These are phyloP conservation scores for Gastrolobium bilobum DNA, from an alignment of 306 rosid genomes.

Conservation along the genomic window DNA sequence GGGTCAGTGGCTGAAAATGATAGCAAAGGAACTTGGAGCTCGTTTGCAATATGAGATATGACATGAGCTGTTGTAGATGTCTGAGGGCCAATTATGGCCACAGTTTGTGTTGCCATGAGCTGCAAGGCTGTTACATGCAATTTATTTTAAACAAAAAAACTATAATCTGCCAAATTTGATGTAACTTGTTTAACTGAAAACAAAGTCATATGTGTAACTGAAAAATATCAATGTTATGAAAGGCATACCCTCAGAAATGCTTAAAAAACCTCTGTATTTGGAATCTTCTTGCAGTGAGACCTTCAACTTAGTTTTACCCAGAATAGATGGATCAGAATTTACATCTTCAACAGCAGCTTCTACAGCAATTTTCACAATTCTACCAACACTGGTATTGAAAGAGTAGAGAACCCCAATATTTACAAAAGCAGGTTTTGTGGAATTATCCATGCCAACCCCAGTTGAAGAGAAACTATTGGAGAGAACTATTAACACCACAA, in stretches of 20 bases:
- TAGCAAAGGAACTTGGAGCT: constrained; percentile 85
- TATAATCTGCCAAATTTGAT: constrained; percentile 36
- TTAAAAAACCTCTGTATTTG: constrained; percentile 79
- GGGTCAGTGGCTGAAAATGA: constrained; percentile 91
- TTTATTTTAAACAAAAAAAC: constrained; percentile 36
- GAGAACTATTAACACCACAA: constrained; percentile 58
- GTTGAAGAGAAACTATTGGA: constrained; percentile 58
- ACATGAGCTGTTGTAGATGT: constrained; percentile 86
- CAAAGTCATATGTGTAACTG: constrained; percentile 6
- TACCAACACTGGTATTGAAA: constrained; percentile 67
- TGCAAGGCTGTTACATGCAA: constrained; percentile 70
- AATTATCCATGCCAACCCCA: constrained; percentile 59
- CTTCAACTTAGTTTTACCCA: constrained; percentile 65
- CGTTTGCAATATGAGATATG: constrained; percentile 88
- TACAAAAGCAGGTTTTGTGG: constrained; percentile 67
- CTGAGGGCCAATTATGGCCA: constrained; percentile 97
- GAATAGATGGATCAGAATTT: constrained; percentile 79
- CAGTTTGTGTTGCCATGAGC: constrained; percentile 83
- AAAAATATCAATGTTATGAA: background rate
- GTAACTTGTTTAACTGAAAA: constrained; percentile 20
- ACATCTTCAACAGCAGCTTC: constrained; percentile 79
- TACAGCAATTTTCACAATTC: constrained; percentile 77
- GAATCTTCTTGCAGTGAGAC: constrained; percentile 73
- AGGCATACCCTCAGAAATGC: constrained; percentile 83
- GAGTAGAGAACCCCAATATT: constrained; percentile 80